Evolutionary conservation across 192 early-diverging fungal species (phyloP).

Genomic region (Coemansia sp.): DNA sequence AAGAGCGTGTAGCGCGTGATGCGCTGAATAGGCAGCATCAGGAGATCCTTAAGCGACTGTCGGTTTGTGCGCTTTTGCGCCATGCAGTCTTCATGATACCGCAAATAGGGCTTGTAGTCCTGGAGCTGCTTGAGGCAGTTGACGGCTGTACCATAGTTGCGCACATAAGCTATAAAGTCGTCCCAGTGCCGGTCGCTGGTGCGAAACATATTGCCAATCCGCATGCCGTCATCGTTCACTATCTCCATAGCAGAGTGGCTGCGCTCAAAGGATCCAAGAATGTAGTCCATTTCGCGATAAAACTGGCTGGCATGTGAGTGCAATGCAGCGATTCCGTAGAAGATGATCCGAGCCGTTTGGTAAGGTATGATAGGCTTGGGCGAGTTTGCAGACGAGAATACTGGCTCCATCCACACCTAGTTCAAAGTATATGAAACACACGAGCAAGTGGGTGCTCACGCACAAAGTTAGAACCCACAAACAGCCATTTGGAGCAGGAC

Average conservation of each 20-base stretch:
- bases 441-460: neutral
- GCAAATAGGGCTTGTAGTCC: conserved; percentile 45
- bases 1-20: conserved; percentile 50
- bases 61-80: conserved; percentile 46
- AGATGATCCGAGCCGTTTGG: conserved; percentile 42
- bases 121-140: conserved; percentile 46
- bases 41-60: conserved; percentile 45
- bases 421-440: neutral
- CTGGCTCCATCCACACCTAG: conserved; percentile 51
- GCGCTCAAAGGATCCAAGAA: conserved; percentile 42
- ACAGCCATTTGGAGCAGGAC: neutral
- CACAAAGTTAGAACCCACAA: neutral
- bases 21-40: conserved; percentile 51
- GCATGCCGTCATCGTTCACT: conserved; percentile 36
- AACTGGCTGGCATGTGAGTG: conserved; percentile 49
- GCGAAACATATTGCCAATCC: conserved; percentile 43
- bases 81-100: conserved; percentile 50
- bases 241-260: conserved; percentile 1
- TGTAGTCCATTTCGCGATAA: conserved; percentile 49
- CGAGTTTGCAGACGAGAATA: conserved; percentile 48
- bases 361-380: conserved; percentile 51
- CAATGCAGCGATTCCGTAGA: conserved; percentile 38
- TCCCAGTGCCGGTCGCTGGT: conserved; percentile 43
- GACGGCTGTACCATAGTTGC: conserved; percentile 46
- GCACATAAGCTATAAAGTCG: conserved; percentile 47